A percentile compares a stretch with the other conserved stretches of the same genome.
These are phyloP conservation scores for Lablab purpureus DNA, from an alignment of 306 rosid genomes.

Conservation along the genomic window DNA sequence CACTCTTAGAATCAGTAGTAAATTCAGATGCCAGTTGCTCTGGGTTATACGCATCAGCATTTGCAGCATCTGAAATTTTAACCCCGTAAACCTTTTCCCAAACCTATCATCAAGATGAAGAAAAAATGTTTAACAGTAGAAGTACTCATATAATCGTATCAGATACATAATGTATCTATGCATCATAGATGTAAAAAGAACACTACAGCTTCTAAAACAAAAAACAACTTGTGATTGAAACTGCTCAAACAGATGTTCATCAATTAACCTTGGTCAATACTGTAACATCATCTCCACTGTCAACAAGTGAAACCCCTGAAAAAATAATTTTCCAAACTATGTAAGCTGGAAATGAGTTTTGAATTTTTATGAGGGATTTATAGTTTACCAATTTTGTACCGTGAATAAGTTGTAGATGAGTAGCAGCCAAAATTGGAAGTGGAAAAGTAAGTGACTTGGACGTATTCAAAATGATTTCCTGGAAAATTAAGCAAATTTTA, in stretches of 20 bases:
- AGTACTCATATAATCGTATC: background rate
- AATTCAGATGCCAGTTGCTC: constrained; percentile 70
- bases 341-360: constrained; percentile 42
- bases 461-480: constrained; percentile 77
- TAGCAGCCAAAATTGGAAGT: constrained; percentile 83
- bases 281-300: constrained; percentile 52
- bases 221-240: constrained; percentile 36
- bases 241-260: constrained; percentile 33
- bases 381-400: constrained; percentile 58
- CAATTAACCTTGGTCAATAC: constrained; percentile 68
- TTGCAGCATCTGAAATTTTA: constrained; percentile 72
- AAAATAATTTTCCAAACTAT: constrained; percentile 41
- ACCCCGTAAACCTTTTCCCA: constrained; percentile 81
- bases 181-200: background rate
- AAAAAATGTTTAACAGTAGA: background rate
- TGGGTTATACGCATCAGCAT: constrained; percentile 71
- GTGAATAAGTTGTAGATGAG: constrained; percentile 84
- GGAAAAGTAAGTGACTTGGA: constrained; percentile 88
- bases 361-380: constrained; percentile 39
- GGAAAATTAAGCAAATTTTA: constrained; percentile 44
- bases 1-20: constrained; percentile 57
- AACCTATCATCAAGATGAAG: constrained; percentile 56
- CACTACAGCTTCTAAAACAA: constrained; percentile 22
- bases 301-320: constrained; percentile 68
- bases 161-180: background rate